Evolutionary conservation across 495 filamentous ascomycete species (phyloP), one percentile per base, ranked within the genome.

Genomic region (Gamarada debralockiae): DNA sequence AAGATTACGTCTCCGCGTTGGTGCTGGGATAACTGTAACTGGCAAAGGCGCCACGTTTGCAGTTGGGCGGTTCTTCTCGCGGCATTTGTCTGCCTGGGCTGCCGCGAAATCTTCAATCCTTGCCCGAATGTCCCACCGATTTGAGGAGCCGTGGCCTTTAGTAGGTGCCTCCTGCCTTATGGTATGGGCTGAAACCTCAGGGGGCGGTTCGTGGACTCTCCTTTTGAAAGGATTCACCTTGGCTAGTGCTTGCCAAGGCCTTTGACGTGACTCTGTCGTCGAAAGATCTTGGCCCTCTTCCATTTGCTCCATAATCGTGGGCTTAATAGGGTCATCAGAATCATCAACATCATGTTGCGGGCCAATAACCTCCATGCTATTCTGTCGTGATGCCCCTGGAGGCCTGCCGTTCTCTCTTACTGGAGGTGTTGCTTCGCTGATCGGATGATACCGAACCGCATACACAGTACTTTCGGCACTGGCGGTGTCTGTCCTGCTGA

Each of bases 391-490:
- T n/a, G 41, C 4, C 31, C 24, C 50, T 25, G 34, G 21, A 14
- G 37, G 14, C 33, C n/a, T 27, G 6, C 20, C 23, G 12, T 17
- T 3, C 7, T 60, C 52, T 8, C n/a, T 63, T 25, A 73, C 67
- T 0, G 80, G 72, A 5, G 74, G 74, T n/a, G 83, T 82, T n/a
- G 84, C 74, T 56, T 84, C 83, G 31, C 79, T 81, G 40, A 85
- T 75, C n/a, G 87, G 79, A 55, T 92, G 86, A 62, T 95, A 91
- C 41, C 84, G 82, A 44, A 96, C 78, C 50, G 85, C 82, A 59
- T 96, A 95, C 13, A 93, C 80, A 2, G 91, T 96, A 66, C 89
- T 93, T 39, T 84, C 79, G 14, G 82, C 82, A 66, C 84, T 87
- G 3, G 62, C 53, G 6, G 62, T 65, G 31, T 65, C 59, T 56